A percentile compares a stretch with the other conserved stretches of the same genome.
These are phyloP conservation scores for Zygosaccharomyces kombuchaensis DNA, from an alignment of 805 yeast species.

Conservation along the genomic window DNA sequence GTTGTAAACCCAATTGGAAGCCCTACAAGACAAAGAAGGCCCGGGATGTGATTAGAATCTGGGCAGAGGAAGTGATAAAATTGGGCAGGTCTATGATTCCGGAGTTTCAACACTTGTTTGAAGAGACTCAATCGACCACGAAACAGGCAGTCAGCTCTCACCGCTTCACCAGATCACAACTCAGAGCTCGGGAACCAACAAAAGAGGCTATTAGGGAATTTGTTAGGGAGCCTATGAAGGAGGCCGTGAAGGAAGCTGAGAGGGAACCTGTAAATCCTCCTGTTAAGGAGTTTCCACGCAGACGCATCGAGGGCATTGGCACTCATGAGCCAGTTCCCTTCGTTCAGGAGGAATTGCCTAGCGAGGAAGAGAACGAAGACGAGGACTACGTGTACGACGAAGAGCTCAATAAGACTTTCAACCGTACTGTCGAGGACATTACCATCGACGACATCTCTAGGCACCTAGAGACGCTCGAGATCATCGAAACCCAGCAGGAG, in stretches of 20 bases:
- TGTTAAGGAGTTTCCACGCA: constrained; percentile 4
- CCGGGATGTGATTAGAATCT: constrained; percentile 46
- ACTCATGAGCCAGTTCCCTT: constrained; percentile 27
- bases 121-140: not conserved
- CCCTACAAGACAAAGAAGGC: constrained; percentile 50
- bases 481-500: constrained; percentile 19
- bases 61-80: constrained; percentile 63
- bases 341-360: constrained; percentile 27
- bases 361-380: constrained; percentile 35
- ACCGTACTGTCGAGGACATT: constrained; percentile 37
- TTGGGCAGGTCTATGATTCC: constrained; percentile 63
- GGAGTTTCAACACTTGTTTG: constrained; percentile 30
- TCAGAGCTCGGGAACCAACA: constrained; percentile 1
- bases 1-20: constrained; percentile 64
- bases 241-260: constrained; percentile 1
- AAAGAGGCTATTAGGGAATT: constrained; percentile 1
- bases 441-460: constrained; percentile 38
- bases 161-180: not conserved
- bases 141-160: constrained; percentile 1
- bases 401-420: constrained; percentile 35
- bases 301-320: constrained; percentile 14
- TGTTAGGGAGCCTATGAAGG: not conserved
- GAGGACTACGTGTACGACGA: constrained; percentile 37
- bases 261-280: not conserved
- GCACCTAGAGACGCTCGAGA: constrained; percentile 35